Evolutionary conservation across 1,284 basidiomycete species (phyloP).

Genomic region (Phellopilus nigrolimitatus): DNA sequence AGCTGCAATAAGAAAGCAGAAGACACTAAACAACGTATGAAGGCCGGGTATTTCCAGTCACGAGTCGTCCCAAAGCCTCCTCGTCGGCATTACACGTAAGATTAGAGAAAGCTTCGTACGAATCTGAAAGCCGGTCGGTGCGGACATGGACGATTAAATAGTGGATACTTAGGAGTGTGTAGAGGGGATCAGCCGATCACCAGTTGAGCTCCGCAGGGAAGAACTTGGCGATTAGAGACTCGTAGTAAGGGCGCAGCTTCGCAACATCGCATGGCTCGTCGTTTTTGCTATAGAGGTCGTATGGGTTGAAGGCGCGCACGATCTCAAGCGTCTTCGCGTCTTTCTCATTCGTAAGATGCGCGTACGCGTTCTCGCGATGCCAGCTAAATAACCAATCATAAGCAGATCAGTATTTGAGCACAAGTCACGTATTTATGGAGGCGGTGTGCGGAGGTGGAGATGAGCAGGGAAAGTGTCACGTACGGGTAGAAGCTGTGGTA

Average conservation of each 20-base stretch:
- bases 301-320: constrained; percentile 80
- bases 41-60: too few species aligned
- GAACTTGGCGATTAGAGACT: constrained; percentile 76
- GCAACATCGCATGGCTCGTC: constrained; percentile 64
- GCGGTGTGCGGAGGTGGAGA: constrained; percentile 13
- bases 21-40: too few species aligned
- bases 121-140: too few species aligned
- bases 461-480: constrained; percentile 22
- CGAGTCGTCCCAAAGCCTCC: too few species aligned
- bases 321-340: constrained; percentile 60
- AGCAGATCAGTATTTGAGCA: too few species aligned
- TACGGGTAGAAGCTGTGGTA: constrained; percentile 93
- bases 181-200: constrained; percentile 36
- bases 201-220: constrained; percentile 78
- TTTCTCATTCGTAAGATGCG: constrained; percentile 68
- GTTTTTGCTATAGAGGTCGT: constrained; percentile 88
- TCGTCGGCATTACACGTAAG: too few species aligned
- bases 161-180: too few species aligned
- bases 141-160: too few species aligned
- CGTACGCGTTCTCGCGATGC: constrained; percentile 83
- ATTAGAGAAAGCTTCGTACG: too few species aligned
- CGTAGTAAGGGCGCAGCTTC: constrained; percentile 77
- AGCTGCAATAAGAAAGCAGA: too few species aligned
- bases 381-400: constrained; percentile 46
- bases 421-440: background rate